Conservation (phyloP, 345 rosid genomes). For the Tarenaya hassleriana region DNA sequence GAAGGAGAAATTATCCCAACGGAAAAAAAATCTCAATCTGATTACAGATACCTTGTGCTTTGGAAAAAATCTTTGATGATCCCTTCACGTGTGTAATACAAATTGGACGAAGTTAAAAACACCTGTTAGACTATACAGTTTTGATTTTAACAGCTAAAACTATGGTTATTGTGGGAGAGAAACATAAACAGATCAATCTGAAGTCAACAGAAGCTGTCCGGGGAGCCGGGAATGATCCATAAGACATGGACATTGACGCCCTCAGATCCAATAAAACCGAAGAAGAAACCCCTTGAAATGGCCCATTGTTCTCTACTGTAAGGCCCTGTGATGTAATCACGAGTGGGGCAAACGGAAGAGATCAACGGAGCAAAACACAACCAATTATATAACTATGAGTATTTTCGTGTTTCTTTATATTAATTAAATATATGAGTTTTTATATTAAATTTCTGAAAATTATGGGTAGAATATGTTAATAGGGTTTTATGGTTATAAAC, state of each 20-base stretch:
- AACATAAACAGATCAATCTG: constrained; percentile 36
- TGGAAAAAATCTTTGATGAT: constrained; percentile 54
- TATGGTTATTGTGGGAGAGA: neutral
- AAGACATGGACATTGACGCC: constrained; percentile 44
- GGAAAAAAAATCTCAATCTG: constrained; percentile 48
- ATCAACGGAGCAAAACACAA: too few species aligned
- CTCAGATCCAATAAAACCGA: constrained; percentile 34
- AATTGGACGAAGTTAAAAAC: constrained; percentile 21
- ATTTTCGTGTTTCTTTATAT: too few species aligned
- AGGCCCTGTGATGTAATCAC: too few species aligned
- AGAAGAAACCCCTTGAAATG: constrained; percentile 43
- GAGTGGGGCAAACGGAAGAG: too few species aligned
- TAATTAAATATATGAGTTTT: too few species aligned
- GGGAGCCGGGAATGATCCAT: constrained; percentile 43
- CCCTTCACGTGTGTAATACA: constrained; percentile 56
- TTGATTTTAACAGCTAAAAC: constrained; percentile 1
- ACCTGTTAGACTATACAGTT: constrained; percentile 1
- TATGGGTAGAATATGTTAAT: too few species aligned
- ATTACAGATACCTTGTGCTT: constrained; percentile 62
- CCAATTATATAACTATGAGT: too few species aligned
- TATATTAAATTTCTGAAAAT: too few species aligned
- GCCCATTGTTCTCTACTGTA: constrained; percentile 69
- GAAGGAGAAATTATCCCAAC: constrained; percentile 72
- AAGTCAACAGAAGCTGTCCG: constrained; percentile 57
- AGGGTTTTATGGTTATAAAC: too few species aligned